Evolutionary conservation across 202 grass and related monocot genomes (phyloP).

Genomic region (Zizania palustris): DNA sequence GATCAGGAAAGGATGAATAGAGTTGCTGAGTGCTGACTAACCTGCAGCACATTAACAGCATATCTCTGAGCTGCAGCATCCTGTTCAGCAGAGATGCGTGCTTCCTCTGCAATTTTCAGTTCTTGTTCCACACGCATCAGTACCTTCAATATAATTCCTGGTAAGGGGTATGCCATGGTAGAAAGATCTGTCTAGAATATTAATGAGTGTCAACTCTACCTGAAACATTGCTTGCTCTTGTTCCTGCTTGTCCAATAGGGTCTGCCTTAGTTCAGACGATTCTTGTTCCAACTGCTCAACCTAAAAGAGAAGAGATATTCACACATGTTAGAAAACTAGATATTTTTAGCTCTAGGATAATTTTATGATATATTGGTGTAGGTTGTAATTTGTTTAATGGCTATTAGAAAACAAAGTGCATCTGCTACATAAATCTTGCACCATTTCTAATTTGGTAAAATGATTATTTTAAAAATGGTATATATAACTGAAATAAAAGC

Average conservation of each 20-base stretch:
- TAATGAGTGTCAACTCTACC: conserved; percentile 46
- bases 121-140: conserved; percentile 98
- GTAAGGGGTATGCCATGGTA: conserved; percentile 41
- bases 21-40: conserved; percentile 43
- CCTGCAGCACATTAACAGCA: conserved; percentile 81
- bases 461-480: background rate
- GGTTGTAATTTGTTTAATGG: conserved; percentile 12
- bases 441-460: conserved; percentile 10
- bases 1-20: conserved; percentile 23
- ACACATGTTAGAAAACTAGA: conserved; percentile 28
- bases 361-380: conserved; percentile 18
- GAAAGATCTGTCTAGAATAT: conserved; percentile 34
- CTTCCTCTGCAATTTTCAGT: conserved; percentile 95
- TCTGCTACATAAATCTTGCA: conserved; percentile 25
- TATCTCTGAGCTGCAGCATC: conserved; percentile 93
- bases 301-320: conserved; percentile 53
- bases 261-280: conserved; percentile 63
- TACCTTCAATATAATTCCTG: conserved; percentile 55
- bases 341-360: background rate
- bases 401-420: conserved; percentile 15
- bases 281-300: conserved; percentile 93
- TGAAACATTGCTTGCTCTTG: conserved; percentile 97
- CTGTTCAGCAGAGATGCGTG: conserved; percentile 91
- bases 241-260: conserved; percentile 83
- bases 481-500: conserved; percentile 24